A percentile compares a stretch with the other conserved stretches of the same genome.
Evolutionary conservation across 2,329 filamentous ascomycete species (phyloP).

Genomic region (Leptoxyphium fumago): DNA sequence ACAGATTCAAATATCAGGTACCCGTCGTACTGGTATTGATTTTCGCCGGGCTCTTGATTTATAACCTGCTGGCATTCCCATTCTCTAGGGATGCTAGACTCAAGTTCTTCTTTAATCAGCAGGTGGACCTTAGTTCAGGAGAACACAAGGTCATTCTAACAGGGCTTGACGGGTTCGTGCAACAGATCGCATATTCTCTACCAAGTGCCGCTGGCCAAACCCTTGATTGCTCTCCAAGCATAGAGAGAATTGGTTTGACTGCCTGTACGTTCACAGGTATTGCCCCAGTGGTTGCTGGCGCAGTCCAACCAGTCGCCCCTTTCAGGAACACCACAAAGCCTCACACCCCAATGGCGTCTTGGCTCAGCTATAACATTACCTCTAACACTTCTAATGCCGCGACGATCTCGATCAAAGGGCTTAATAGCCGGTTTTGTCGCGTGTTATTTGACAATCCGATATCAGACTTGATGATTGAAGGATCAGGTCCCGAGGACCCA

Average conservation of each 20-base stretch:
- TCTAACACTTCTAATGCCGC: slow-evolving; percentile 37
- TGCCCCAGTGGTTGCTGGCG: slow-evolving; percentile 44
- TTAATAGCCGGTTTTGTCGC: slow-evolving; percentile 66
- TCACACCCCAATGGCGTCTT: slow-evolving; percentile 32
- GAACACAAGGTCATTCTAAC: slow-evolving; percentile 53
- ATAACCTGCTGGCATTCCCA: slow-evolving; percentile 77
- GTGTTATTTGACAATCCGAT: slow-evolving; percentile 58
- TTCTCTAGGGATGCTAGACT: slow-evolving; percentile 67
- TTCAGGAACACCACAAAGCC: slow-evolving; percentile 15
- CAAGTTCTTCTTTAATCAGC: slow-evolving; percentile 79
- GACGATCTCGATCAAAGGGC: slow-evolving; percentile 50
- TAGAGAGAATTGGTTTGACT: slow-evolving; percentile 32
- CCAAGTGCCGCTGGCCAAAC: slow-evolving; percentile 53
- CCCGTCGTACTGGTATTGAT: slow-evolving; percentile 62
- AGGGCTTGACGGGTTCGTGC: slow-evolving; percentile 53
- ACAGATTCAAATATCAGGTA: slow-evolving; percentile 71
- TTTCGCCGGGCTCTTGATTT: slow-evolving; percentile 61
- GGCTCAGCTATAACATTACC: slow-evolving; percentile 53
- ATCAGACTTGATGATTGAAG: slow-evolving; percentile 47
- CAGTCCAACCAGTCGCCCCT: slow-evolving; percentile 1
- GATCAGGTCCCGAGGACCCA: slow-evolving; percentile 8
- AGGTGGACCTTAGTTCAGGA: slow-evolving; percentile 58
- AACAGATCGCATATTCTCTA: slow-evolving; percentile 50
- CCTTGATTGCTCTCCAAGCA: slow-evolving; percentile 28
- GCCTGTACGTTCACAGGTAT: slow-evolving; percentile 61